A percentile compares a stretch with the other conserved stretches of the same genome.
Evolutionary conservation across 805 yeast genomes (phyloP).

Genomic region (Vanderwaltozyma verrucispora): DNA sequence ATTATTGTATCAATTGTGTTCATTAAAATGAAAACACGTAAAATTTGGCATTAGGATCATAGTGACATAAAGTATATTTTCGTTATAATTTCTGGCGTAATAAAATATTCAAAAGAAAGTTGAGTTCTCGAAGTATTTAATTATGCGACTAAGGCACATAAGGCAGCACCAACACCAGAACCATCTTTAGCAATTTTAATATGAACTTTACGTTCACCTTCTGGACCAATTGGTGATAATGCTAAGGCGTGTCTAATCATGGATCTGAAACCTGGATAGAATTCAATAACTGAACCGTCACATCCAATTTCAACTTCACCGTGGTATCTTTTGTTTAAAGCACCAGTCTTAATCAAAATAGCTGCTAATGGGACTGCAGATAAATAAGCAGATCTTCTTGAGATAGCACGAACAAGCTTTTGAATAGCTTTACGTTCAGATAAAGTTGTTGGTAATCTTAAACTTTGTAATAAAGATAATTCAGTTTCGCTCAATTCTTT

Average conservation of each 20-base stretch:
- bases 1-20: too few species aligned
- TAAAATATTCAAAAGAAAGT: too few species aligned
- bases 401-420: conserved; percentile 62
- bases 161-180: conserved; percentile 94
- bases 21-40: too few species aligned
- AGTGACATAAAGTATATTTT: too few species aligned
- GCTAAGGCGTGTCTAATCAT: conserved; percentile 72
- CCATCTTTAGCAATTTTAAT: conserved; percentile 88
- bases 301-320: conserved; percentile 86
- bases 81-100: too few species aligned
- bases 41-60: too few species aligned
- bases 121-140: too few species aligned
- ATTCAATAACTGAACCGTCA: conserved; percentile 91
- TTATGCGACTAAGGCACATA: conserved; percentile 55
- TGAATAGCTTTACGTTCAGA: conserved; percentile 72
- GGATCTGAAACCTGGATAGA: conserved; percentile 81
- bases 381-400: conserved; percentile 81
- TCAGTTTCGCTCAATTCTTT: conserved; percentile 61
- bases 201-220: conserved; percentile 63
- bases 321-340: conserved; percentile 46
- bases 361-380: conserved; percentile 89
- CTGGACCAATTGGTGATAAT: conserved; percentile 58
- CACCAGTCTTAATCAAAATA: conserved; percentile 52
- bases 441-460: conserved; percentile 57
- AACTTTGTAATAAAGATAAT: conserved; percentile 50